Conservation (phyloP, 2,329 filamentous ascomycete genomes). For the Sporothrix inflata region DNA sequence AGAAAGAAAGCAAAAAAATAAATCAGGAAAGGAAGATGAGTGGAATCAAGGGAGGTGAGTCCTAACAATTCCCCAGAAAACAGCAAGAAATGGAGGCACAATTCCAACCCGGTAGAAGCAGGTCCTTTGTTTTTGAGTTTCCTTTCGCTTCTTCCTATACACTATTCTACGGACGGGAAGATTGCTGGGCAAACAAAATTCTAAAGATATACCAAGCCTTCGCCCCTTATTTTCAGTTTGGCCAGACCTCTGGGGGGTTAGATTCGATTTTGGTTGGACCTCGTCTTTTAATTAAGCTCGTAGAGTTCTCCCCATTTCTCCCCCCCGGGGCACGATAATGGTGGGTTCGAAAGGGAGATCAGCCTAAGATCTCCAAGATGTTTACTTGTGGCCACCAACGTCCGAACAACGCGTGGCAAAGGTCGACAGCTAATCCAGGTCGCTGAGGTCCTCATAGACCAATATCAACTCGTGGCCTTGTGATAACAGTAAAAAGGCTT, state of each 20-base stretch:
- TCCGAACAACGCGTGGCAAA: conserved; percentile 5
- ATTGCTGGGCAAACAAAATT: neutral
- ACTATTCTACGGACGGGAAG: neutral
- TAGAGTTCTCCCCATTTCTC: neutral
- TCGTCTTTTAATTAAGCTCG: neutral
- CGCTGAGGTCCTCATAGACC: neutral
- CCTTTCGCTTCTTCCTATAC: no score
- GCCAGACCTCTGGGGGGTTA: neutral
- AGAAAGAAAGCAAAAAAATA: neutral
- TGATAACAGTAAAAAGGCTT: neutral
- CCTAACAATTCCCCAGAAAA: neutral
- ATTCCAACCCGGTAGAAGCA: no score
- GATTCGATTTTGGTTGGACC: neutral
- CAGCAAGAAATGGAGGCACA: neutral
- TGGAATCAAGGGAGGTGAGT: no score
- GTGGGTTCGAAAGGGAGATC: neutral
- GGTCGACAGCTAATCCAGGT: neutral
- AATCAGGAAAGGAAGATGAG: neutral
- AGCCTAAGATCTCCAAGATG: conserved; percentile 9
- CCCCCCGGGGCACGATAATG: neutral
- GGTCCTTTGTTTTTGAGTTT: neutral
- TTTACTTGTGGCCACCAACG: neutral
- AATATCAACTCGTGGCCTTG: neutral
- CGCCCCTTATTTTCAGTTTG: neutral
- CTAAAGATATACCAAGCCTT: neutral